Conservation (phyloP, 306 rosid species). For the Boehmeria nivea region DNA sequence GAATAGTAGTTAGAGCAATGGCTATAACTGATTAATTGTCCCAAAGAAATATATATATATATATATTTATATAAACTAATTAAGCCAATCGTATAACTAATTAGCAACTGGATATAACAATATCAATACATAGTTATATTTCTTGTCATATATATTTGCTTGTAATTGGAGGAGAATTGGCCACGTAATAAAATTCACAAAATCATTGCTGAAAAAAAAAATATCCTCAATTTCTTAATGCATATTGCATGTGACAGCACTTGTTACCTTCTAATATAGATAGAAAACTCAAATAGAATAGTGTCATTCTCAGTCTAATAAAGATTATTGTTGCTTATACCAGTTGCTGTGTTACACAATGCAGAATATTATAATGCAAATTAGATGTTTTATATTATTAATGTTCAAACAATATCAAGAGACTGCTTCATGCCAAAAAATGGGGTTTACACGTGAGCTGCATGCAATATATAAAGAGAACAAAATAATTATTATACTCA, state of each 20-base stretch:
- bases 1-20: too few species aligned
- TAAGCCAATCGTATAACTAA: too few species aligned
- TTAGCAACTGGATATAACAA: too few species aligned
- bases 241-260: conserved; percentile 10
- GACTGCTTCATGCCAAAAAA: not conserved
- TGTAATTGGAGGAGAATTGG: not conserved
- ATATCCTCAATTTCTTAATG: not conserved
- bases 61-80: too few species aligned
- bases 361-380: not conserved
- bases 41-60: too few species aligned
- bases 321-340: not conserved
- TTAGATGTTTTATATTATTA: not conserved
- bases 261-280: not conserved
- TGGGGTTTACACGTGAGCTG: conserved; percentile 22
- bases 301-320: not conserved
- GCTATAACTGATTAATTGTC: too few species aligned
- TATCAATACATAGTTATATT: too few species aligned
- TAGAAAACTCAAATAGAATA: not conserved
- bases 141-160: not conserved
- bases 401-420: not conserved
- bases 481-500: too few species aligned
- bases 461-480: conserved; percentile 11
- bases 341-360: conserved; percentile 2
- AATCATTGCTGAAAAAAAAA: not conserved
- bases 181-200: not conserved